Evolutionary conservation across 2,329 filamentous ascomycete species (phyloP).

Genomic region (Talaromyces sp.): DNA sequence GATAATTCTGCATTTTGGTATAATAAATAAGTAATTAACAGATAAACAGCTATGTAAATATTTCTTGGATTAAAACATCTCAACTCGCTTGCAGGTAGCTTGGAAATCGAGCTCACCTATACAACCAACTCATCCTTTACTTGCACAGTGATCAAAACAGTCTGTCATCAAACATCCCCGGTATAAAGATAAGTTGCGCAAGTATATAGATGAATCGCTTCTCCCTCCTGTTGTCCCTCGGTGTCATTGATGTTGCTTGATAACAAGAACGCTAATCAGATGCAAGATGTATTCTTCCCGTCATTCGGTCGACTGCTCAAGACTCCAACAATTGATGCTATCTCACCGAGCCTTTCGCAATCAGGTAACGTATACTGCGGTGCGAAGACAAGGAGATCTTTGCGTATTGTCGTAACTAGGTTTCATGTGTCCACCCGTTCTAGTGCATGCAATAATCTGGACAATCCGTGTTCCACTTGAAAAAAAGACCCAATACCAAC

Average conservation of each 20-base stretch:
- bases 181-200: slow-evolving; percentile 6
- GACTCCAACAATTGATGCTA: slow-evolving; percentile 11
- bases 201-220: slow-evolving; percentile 6
- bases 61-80: slow-evolving; percentile 7
- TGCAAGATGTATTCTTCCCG: slow-evolving; percentile 11
- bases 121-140: neutral
- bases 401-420: neutral
- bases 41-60: slow-evolving; percentile 17
- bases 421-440: neutral
- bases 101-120: slow-evolving; percentile 2
- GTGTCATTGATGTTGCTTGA: slow-evolving; percentile 9
- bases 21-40: slow-evolving; percentile 11
- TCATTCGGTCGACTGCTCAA: slow-evolving; percentile 17
- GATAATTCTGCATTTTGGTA: slow-evolving; percentile 6
- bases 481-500: neutral
- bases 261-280: slow-evolving; percentile 17
- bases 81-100: slow-evolving; percentile 8
- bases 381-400: neutral
- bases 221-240: slow-evolving; percentile 8
- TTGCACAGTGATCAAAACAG: neutral
- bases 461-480: neutral
- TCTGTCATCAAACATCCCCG: neutral
- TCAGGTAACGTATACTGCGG: neutral
- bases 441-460: neutral
- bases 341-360: neutral